Base-by-base conservation (phyloP, 1,284 basidiomycete genomes). In the Moesziomyces sp. region DNA sequence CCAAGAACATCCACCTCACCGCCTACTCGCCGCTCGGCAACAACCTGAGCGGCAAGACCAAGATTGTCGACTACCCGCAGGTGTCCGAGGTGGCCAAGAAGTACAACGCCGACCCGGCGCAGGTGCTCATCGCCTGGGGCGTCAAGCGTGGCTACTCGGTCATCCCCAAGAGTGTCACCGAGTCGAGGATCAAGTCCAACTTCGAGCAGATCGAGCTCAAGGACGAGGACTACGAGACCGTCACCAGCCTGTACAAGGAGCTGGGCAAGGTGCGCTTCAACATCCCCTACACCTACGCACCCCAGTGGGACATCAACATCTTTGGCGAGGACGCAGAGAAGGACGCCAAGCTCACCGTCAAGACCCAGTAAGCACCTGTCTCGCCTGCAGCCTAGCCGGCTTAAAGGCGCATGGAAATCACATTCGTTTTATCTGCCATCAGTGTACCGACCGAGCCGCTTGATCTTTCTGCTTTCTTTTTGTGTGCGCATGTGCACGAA, bases 11-110 rank as follows among this genome's bases (percentile, higher is more conserved):
- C 59, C 77, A 81, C 70, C 72, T 86, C 49, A 85, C 85, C 40
- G 85, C 85, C 23, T 86, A 85, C 81, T 83, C 80, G 13, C 85
- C 85, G 13, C 79, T 86, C 28, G 85, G 85, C 49, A 85, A 85
- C 79, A 84, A 80, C 70, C 52, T 80, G 1, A 54, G 51, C 38
- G 72, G 72, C 10, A 70, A 77, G 57, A 77, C 65, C 30, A 73
- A 73, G 65, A 65, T 85, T 52, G 67, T 82, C 58, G 69, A 80
- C 47, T 82, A 82, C 80, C 73, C 79, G 10, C 76, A 79, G 46
- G 79, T 86, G 40, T 56, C 69, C 44, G 79, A 78, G 53, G 77
- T 85, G 21, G 85, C 85, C 23, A 77, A 85, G 72, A 76, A 79
- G 69, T 72, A 77, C 72, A 71, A 74, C 43, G 81, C 66, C 57